Evolutionary conservation across 768 basidiomycete species (phyloP), one percentile per base, ranked within the genome.

Genomic region (Amanita inopinata): DNA sequence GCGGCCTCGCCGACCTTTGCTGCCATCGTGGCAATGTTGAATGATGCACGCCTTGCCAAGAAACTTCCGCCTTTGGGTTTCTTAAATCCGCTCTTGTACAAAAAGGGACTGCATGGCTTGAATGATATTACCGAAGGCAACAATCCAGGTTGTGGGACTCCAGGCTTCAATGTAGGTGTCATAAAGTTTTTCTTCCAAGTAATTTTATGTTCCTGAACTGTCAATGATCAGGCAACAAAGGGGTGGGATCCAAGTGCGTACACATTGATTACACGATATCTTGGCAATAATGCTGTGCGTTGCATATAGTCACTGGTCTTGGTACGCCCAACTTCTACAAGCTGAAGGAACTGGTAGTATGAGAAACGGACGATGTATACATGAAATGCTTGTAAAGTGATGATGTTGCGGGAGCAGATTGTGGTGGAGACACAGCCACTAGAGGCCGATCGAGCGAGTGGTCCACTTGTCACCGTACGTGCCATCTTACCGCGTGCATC

Each of bases 21-120:
- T 4, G 74, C 67, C 15, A 65, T 84, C 37, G 62, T 83, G 3
- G 65, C 78, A 1, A 67, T 83, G 44, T 56, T 84, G 33, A 82
- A 82, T 38, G 77, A 83, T 38, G 73, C 65, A 4, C 67, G 77
- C 11, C 48, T 80, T 20, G 64, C 62, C 0, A 63, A 64, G 0
- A 62, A 63, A n/a, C 51, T 61, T 4, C 36, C 76, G n/a, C n/a
- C n/a, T 11, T 58, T 82, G 1, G 80, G 78, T 4, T 81, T 80
- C 61, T 61, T 83, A 49, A 82, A 82, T 53, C 79, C 78, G 0
- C 62, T 79, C 40, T 45, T 82, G 5, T 82, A 82, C 49, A 56
- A 57, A n/a, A 59, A 51, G 32, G 64, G 60, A 1, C 43, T 56
- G 12, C 40, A 43, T 5, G 68, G 60, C 0, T 62, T 82, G 43